These are phyloP conservation scores for Ensete ventricosum DNA, from an alignment of 176 grass and related monocot species.

Conservation along the genomic window DNA sequence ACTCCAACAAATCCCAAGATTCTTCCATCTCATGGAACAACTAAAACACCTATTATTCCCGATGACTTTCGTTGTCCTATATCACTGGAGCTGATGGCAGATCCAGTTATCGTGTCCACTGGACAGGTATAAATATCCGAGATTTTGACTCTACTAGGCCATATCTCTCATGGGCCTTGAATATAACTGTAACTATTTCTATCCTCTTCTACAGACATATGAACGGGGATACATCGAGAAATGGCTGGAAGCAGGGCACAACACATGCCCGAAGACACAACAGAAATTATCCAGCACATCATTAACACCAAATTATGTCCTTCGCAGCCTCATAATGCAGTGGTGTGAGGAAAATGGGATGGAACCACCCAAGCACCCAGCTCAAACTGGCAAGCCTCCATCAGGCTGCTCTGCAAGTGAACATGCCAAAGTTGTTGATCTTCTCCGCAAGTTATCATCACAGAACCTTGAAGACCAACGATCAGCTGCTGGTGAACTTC, in stretches of 20 bases:
- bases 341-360: constrained; percentile 14
- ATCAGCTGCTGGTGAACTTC: constrained; percentile 18
- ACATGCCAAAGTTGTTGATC: constrained; percentile 9
- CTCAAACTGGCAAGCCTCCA: constrained; percentile 6
- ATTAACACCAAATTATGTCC: constrained; percentile 18
- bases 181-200: neutral
- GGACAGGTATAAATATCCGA: constrained; percentile 10
- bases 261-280: constrained; percentile 17
- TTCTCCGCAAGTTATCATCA: constrained; percentile 8
- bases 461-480: constrained; percentile 11
- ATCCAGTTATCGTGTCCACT: constrained; percentile 20
- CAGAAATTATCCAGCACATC: constrained; percentile 7
- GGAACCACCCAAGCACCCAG: constrained; percentile 10
- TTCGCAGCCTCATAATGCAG: constrained; percentile 12
- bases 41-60: constrained; percentile 5
- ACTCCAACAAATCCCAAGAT: neutral
- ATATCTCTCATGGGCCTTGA: neutral
- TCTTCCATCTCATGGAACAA: neutral
- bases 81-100: constrained; percentile 12
- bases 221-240: constrained; percentile 17
- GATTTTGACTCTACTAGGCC: neutral
- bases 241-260: constrained; percentile 12
- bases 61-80: constrained; percentile 19
- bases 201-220: constrained; percentile 14
- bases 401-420: neutral